Conservation (phyloP, 2,329 filamentous ascomycete species). For the Capronia americana region DNA sequence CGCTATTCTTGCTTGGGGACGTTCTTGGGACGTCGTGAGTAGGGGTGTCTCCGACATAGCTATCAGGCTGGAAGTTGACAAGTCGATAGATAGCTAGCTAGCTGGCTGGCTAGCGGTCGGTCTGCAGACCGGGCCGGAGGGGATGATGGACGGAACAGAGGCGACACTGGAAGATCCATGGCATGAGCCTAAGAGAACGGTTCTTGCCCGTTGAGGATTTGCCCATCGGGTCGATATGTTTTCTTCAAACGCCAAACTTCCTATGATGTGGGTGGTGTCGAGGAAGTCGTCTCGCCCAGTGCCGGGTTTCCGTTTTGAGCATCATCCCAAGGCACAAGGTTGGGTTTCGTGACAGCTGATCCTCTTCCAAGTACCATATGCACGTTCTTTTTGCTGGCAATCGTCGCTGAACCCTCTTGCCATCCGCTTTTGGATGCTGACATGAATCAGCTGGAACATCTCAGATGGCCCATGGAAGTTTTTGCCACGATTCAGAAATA, state of each 20-base stretch:
- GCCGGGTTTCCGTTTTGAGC: neutral
- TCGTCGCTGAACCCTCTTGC: neutral
- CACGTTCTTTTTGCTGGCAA: neutral
- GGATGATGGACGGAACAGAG: neutral
- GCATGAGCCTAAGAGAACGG: neutral
- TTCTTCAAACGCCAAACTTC: neutral
- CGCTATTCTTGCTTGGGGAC: conserved; percentile 27
- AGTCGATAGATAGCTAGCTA: neutral
- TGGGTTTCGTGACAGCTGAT: neutral
- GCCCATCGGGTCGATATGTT: too few relatives aligned
- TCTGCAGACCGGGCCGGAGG: neutral
- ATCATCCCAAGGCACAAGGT: neutral
- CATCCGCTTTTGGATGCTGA: too few relatives aligned
- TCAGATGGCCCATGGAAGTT: neutral
- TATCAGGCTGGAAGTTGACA: neutral
- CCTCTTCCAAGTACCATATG: neutral
- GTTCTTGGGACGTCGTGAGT: conserved; percentile 21
- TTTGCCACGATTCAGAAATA: neutral
- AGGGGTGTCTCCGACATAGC: neutral
- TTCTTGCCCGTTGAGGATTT: neutral
- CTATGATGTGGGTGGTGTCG: neutral
- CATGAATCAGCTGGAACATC: neutral
- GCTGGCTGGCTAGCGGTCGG: neutral
- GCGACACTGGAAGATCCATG: neutral
- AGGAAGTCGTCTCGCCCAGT: neutral